These are phyloP conservation scores for Cyberlindnera euphorbiae DNA, from an alignment of 805 yeast genomes.

Conservation along the genomic window DNA sequence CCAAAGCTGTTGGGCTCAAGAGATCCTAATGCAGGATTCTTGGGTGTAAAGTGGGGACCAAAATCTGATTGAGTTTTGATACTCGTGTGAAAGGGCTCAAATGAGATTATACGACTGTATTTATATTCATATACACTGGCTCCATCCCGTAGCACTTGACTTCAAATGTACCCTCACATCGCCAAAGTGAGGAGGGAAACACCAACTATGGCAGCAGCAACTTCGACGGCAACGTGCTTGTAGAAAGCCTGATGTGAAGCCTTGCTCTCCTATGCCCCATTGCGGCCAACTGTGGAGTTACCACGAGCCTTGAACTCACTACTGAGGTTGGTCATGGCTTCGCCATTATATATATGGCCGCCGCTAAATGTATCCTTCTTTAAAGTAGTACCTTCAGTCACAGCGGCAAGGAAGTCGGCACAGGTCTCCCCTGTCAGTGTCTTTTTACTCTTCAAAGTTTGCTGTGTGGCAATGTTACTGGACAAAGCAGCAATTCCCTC, in stretches of 20 bases:
- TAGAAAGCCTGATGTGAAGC: constrained; percentile 10
- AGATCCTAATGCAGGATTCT: constrained; percentile 49
- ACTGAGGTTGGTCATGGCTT: no score
- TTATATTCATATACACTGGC: no score
- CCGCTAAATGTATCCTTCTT: no score
- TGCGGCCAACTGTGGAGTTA: neutral
- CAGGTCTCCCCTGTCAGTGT: constrained; percentile 19
- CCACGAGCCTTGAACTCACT: no score
- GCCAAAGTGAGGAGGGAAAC: no score
- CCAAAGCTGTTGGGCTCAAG: constrained; percentile 34
- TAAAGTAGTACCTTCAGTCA: neutral
- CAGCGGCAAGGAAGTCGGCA: constrained; percentile 9
- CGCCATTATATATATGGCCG: no score
- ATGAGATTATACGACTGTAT: no score
- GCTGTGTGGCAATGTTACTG: constrained; percentile 3
- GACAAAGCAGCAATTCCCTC: constrained; percentile 20
- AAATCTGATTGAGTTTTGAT: constrained; percentile 38
- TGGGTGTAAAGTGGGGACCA: constrained; percentile 88
- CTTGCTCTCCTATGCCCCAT: constrained; percentile 8
- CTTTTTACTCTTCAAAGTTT: constrained; percentile 8
- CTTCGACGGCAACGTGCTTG: constrained; percentile 3
- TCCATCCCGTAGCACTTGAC: no score
- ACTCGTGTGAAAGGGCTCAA: neutral
- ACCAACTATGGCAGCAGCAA: neutral
- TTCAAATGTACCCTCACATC: no score